A percentile compares a stretch with the other conserved stretches of the same genome.
Conservation (phyloP, 345 rosid species). For the Linum trigynum region DNA sequence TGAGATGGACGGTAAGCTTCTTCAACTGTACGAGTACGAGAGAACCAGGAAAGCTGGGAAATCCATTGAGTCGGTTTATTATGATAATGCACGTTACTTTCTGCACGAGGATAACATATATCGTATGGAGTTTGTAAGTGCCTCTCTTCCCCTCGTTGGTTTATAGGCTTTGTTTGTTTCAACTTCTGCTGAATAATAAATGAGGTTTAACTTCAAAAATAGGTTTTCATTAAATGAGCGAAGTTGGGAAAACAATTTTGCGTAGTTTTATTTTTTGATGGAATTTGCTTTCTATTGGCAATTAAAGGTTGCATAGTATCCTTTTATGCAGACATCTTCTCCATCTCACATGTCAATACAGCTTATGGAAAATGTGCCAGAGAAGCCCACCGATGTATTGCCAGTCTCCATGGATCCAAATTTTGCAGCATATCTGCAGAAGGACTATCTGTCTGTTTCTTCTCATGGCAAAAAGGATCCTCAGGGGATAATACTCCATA, state of each 20-base stretch:
- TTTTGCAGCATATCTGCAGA: conserved; percentile 67
- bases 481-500: conserved; percentile 44
- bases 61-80: conserved; percentile 57
- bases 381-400: conserved; percentile 63
- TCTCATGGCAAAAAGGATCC: conserved; percentile 60
- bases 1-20: conserved; percentile 79
- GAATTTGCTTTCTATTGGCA: neutral
- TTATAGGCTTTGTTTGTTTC: neutral
- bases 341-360: conserved; percentile 59
- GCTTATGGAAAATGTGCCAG: conserved; percentile 67
- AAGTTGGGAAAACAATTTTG: no score
- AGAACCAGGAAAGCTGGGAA: conserved; percentile 54
- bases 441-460: conserved; percentile 49
- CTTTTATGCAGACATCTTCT: conserved; percentile 45
- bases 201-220: no score
- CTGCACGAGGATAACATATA: conserved; percentile 88
- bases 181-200: no score
- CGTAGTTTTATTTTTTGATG: neutral
- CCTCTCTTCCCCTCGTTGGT: conserved; percentile 2
- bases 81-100: conserved; percentile 72
- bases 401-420: conserved; percentile 83
- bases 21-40: conserved; percentile 76
- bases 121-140: conserved; percentile 74
- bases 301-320: neutral
- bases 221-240: no score